Percentiles rank a stretch among this genome's conserved stretches.
These are phyloP conservation scores for Aciculosporium take DNA, from an alignment of 2,329 filamentous ascomycete species.

Conservation along the genomic window DNA sequence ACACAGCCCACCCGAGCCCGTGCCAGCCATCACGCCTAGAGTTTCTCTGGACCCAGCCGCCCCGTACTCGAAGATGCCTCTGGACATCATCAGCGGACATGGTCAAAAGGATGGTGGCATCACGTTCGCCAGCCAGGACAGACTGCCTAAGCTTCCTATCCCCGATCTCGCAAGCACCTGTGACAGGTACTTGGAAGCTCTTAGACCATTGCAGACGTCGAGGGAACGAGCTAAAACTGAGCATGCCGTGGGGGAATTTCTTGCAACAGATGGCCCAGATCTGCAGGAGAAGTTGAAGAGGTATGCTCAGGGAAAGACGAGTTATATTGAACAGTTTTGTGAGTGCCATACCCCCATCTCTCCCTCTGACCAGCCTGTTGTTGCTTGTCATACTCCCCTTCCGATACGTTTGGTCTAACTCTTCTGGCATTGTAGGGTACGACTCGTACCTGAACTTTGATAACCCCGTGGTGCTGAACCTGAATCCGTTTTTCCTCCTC, in stretches of 20 bases:
- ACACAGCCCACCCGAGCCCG: conserved; percentile 25
- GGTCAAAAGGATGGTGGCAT: conserved; percentile 50
- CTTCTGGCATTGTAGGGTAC: conserved; percentile 52
- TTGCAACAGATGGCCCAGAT: conserved; percentile 65
- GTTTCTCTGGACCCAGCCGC: conserved; percentile 13
- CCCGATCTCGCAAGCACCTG: conserved; percentile 71
- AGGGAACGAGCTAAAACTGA: conserved; percentile 75
- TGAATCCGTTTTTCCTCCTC: conserved; percentile 94
- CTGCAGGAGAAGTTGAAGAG: conserved; percentile 80
- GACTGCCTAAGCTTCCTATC: conserved; percentile 81
- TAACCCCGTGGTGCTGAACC: conserved; percentile 90
- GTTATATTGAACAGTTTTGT: conserved; percentile 99
- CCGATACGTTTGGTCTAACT: conserved; percentile 1
- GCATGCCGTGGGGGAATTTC: conserved; percentile 68
- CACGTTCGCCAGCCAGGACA: conserved; percentile 81
- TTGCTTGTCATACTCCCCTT: background rate
- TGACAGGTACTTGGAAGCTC: conserved; percentile 61
- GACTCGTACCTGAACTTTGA: conserved; percentile 97
- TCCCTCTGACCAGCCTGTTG: background rate
- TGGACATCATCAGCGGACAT: conserved; percentile 18
- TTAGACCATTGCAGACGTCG: conserved; percentile 66
- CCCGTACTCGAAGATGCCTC: conserved; percentile 31
- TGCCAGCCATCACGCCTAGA: conserved; percentile 7
- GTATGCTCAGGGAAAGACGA: conserved; percentile 81
- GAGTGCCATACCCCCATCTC: conserved; percentile 25